Evolutionary conservation across 495 filamentous ascomycete species (phyloP).

Genomic region (Bryoglossum gracile): DNA sequence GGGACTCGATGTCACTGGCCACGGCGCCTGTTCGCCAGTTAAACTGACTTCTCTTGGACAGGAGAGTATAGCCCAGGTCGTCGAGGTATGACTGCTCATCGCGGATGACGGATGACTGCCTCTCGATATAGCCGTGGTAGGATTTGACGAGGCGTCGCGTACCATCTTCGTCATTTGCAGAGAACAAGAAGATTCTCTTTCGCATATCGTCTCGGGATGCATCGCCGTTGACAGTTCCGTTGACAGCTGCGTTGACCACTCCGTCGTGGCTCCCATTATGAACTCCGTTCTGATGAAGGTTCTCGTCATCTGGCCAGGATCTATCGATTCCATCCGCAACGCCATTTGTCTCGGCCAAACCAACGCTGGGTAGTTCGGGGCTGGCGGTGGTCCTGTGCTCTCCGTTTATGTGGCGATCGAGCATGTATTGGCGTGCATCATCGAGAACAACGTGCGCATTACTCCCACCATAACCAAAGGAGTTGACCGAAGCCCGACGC

Average conservation of each 20-base stretch:
- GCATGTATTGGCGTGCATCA: constrained; percentile 23
- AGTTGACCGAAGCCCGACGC: constrained; percentile 46
- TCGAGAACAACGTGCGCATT: constrained; percentile 54
- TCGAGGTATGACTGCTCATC: background rate
- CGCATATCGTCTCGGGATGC: background rate
- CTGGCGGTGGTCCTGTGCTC: constrained; percentile 5
- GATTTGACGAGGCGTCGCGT: background rate
- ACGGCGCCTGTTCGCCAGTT: constrained; percentile 22
- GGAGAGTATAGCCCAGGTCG: constrained; percentile 27
- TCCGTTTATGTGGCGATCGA: background rate
- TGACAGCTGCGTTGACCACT: no score
- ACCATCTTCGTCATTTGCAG: constrained; percentile 4
- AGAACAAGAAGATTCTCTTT: constrained; percentile 5
- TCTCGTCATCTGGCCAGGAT: background rate
- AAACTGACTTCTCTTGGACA: constrained; percentile 33
- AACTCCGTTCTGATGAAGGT: background rate
- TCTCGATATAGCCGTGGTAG: constrained; percentile 6
- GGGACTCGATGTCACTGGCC: background rate
- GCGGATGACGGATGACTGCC: background rate
- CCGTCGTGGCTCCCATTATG: no score
- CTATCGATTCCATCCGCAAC: background rate
- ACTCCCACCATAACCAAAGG: constrained; percentile 53
- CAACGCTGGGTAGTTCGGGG: background rate
- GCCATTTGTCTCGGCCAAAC: background rate
- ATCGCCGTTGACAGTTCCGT: background rate